Evolutionary conservation across 2,329 filamentous ascomycete genomes (phyloP), one percentile per base, ranked within the genome.

Genomic region (Fusarium decemcellulare): DNA sequence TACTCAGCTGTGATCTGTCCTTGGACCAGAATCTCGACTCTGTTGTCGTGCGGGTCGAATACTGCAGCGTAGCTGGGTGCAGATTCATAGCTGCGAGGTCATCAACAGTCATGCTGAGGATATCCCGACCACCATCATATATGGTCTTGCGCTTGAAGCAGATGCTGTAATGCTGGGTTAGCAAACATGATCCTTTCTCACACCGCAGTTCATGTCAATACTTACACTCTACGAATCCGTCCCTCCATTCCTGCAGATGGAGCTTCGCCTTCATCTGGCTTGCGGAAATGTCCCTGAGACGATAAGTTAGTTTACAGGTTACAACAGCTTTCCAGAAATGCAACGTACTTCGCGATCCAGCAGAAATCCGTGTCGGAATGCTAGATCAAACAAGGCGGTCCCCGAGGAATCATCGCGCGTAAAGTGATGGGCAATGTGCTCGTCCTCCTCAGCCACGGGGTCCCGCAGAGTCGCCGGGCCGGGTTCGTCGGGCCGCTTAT

Each of bases 1-100:
- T 29, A 78, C 79, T 81, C 52, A 81, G 64, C 30, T 78, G 78
- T 10, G 77, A 77, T 42, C 76, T 75, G 36, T 80, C 78, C 18
- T 78, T 77, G 34, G 80, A 81, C 80, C 80, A 81, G 56, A 81
- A 81, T 34, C 79, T 77, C 10, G 79, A 81, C 63, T 81, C 80
- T 37, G 80, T 81, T 2, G 79, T 80, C n/a, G 76, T 76, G 6
- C 80, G 76, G 6, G 78, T 78, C 30, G 80, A 76, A 58, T 81
- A 81, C 62, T 81, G 80, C 10, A 81, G 74, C 1, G 80, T 81
- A 9, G 80, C 79, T 8, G 80, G 80, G 52, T 81, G 80, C 42
- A 81, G 67, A n/a, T 77, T 68, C 71, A 81, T 77, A 12, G 75
- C 76, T 10, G 76, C 75, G 7, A 80, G 73, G 64, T 81, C 80